phyloP scores from a whole-genome alignment of 495 filamentous ascomycete genomes.

The Corynascus novoguineensis region DNA sequence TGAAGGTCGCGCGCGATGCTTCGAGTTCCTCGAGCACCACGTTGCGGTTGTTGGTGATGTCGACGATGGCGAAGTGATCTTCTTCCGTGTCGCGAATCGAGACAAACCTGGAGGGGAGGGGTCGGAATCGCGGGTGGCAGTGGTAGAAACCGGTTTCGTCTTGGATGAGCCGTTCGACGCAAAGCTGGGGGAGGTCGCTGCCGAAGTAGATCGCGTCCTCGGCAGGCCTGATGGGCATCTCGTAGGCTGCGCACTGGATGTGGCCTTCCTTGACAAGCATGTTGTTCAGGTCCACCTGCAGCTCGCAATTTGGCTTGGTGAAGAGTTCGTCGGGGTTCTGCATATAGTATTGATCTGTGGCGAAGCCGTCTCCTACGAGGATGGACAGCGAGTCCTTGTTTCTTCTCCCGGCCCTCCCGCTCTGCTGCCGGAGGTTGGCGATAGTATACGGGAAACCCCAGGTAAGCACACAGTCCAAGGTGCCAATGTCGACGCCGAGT shows the following conservation, averaged over 20 bases:
- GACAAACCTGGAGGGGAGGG: constrained; percentile 74
- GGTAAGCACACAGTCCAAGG: constrained; percentile 88
- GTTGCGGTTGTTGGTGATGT: constrained; percentile 77
- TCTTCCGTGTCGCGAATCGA: constrained; percentile 91
- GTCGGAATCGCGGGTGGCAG: constrained; percentile 82
- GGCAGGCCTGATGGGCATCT: constrained; percentile 79
- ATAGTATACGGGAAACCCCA: constrained; percentile 95
- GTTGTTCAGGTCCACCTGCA: constrained; percentile 87
- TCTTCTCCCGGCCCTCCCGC: constrained; percentile 82
- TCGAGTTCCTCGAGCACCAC: constrained; percentile 92
- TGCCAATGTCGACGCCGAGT: constrained; percentile 92
- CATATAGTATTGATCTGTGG: constrained; percentile 96
- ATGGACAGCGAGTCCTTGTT: constrained; percentile 94
- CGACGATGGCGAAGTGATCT: constrained; percentile 86
- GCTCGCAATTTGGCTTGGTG: constrained; percentile 77
- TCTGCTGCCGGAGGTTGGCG: constrained; percentile 89
- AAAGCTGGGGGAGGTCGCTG: constrained; percentile 64
- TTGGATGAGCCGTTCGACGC: constrained; percentile 64
- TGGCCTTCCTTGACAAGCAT: constrained; percentile 89
- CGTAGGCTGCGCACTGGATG: constrained; percentile 90
- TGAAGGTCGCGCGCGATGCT: constrained; percentile 89
- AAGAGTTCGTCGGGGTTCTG: constrained; percentile 96
- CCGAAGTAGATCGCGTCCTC: constrained; percentile 80
- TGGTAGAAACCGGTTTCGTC: constrained; percentile 80
- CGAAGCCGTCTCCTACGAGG: constrained; percentile 84